A percentile compares a stretch with the other conserved stretches of the same genome.
phyloP scores from a whole-genome alignment of 192 early-diverging fungal species.

The Lobosporangium transversale region DNA sequence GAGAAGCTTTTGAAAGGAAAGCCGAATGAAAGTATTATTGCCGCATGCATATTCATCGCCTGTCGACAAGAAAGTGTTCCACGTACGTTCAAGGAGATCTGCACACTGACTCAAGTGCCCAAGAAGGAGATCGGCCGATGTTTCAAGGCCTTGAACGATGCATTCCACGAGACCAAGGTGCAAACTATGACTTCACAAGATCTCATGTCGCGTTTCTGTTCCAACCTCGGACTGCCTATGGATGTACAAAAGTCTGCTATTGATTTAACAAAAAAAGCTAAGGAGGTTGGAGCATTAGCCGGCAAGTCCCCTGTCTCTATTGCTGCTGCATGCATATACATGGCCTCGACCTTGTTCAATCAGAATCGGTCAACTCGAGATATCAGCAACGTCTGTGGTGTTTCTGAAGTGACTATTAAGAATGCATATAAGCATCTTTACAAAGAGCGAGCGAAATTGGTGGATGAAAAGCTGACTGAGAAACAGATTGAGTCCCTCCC shows the following conservation, averaged over 20 bases:
- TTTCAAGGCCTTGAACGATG: slow-evolving; percentile 73
- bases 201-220: slow-evolving; percentile 84
- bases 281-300: slow-evolving; percentile 84
- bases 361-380: slow-evolving; percentile 76
- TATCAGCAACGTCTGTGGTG: slow-evolving; percentile 87
- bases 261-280: slow-evolving; percentile 74
- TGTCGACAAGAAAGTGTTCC: slow-evolving; percentile 85
- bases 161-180: slow-evolving; percentile 65
- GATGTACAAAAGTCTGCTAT: slow-evolving; percentile 78
- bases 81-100: slow-evolving; percentile 96
- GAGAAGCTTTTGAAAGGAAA: slow-evolving; percentile 86
- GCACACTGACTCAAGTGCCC: slow-evolving; percentile 86
- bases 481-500: slow-evolving; percentile 57
- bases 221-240: slow-evolving; percentile 73
- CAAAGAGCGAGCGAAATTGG: slow-evolving; percentile 64
- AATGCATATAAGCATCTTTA: slow-evolving; percentile 82
- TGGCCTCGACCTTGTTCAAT: slow-evolving; percentile 79
- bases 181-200: slow-evolving; percentile 75
- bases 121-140: slow-evolving; percentile 94
- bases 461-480: slow-evolving; percentile 56
- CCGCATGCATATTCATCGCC: slow-evolving; percentile 93
- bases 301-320: slow-evolving; percentile 93
- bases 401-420: slow-evolving; percentile 94
- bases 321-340: slow-evolving; percentile 91
- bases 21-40: slow-evolving; percentile 82